Evolutionary conservation across 257 asterid species (phyloP).

Genomic region (Osmanthus fragrans): DNA sequence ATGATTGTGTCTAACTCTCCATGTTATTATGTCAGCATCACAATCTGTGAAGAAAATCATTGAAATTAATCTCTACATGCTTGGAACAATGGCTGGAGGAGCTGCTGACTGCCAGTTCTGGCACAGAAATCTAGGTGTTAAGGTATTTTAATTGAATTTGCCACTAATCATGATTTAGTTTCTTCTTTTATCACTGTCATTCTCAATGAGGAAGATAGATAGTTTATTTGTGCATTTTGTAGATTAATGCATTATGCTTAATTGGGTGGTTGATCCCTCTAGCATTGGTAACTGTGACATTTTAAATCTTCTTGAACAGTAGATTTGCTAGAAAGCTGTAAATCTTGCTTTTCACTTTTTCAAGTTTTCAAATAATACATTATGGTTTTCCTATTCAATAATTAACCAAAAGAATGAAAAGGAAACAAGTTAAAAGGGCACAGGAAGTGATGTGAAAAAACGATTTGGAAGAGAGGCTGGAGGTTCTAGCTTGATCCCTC

Average conservation of each 20-base stretch:
- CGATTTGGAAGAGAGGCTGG: neutral
- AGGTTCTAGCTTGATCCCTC: neutral
- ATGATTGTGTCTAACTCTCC: neutral
- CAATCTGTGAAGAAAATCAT: slow-evolving; percentile 89
- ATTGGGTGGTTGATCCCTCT: neutral
- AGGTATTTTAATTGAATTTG: slow-evolving; percentile 40
- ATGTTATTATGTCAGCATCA: slow-evolving; percentile 53
- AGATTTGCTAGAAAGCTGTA: neutral
- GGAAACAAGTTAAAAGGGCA: neutral
- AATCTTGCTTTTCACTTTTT: neutral
- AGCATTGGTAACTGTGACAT: neutral
- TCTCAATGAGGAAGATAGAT: slow-evolving; percentile 3
- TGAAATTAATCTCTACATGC: slow-evolving; percentile 90
- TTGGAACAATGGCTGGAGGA: slow-evolving; percentile 98
- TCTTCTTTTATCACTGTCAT: neutral
- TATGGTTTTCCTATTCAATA: neutral
- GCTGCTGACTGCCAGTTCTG: slow-evolving; percentile 97
- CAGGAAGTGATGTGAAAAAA: neutral
- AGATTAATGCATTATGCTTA: neutral
- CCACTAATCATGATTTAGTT: neutral
- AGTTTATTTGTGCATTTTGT: neutral
- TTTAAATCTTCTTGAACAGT: neutral
- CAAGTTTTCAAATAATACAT: neutral
- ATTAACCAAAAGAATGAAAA: neutral
- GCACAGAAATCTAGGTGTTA: slow-evolving; percentile 82